phyloP scores from a whole-genome alignment of 768 basidiomycete genomes.

The Exidia glandulosa region DNA sequence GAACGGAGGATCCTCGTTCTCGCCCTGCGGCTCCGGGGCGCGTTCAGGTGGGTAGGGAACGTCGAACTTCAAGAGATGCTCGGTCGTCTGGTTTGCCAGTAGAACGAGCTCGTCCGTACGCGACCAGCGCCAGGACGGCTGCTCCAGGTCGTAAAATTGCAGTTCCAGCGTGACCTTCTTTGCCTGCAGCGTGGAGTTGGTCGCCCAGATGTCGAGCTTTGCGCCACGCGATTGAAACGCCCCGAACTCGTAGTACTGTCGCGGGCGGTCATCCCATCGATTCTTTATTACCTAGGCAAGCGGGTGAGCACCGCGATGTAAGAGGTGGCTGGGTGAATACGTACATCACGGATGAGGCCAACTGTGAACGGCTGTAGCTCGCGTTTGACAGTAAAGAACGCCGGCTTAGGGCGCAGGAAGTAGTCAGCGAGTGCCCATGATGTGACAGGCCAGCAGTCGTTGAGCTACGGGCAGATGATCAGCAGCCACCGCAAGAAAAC shows the following conservation, averaged over 20 bases:
- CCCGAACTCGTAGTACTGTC: constrained; percentile 26
- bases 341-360: constrained; percentile 73
- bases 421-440: constrained; percentile 94
- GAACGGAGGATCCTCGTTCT: too few species aligned
- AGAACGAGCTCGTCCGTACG: constrained; percentile 45
- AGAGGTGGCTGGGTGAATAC: constrained; percentile 43
- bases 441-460: constrained; percentile 89
- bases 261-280: constrained; percentile 21
- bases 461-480: constrained; percentile 36
- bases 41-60: constrained; percentile 10
- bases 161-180: constrained; percentile 56
- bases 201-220: constrained; percentile 73
- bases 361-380: constrained; percentile 75
- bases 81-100: constrained; percentile 66
- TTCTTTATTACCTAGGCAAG: constrained; percentile 20
- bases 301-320: constrained; percentile 40
- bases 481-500: constrained; percentile 3
- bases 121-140: constrained; percentile 48
- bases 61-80: constrained; percentile 58
- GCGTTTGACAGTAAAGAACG: constrained; percentile 77
- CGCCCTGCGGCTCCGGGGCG: constrained; percentile 43
- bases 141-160: constrained; percentile 44
- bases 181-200: constrained; percentile 58
- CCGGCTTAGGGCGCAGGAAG: constrained; percentile 86
- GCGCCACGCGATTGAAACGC: constrained; percentile 14